phyloP scores from a whole-genome alignment of 306 rosid species.

The Quercus variabilis region DNA sequence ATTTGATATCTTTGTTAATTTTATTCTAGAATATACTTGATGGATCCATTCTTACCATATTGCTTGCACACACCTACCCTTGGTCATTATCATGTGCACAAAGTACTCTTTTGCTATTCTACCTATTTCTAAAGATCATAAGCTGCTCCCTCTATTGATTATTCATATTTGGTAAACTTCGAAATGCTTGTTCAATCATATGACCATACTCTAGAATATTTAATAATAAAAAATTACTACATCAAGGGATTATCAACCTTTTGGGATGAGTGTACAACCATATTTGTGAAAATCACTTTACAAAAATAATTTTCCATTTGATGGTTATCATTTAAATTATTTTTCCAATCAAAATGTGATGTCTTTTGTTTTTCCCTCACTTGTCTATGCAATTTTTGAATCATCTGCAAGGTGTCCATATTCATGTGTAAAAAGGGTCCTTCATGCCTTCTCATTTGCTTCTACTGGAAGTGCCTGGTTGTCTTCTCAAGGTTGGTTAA shows the following conservation, averaged over 20 bases:
- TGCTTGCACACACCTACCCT: neutral
- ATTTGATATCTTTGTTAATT: conserved; percentile 59
- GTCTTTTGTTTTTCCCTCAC: no score
- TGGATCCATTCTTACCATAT: neutral
- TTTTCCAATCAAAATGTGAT: no score
- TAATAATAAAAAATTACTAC: neutral
- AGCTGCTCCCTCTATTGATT: neutral
- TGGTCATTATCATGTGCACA: neutral
- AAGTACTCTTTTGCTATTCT: neutral
- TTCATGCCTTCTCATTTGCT: conserved; percentile 69
- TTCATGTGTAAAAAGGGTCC: conserved; percentile 78
- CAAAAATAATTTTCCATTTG: no score
- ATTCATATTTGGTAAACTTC: neutral
- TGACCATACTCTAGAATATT: neutral
- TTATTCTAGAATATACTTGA: neutral
- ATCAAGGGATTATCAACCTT: neutral
- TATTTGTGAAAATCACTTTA: neutral
- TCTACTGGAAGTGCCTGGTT: conserved; percentile 80
- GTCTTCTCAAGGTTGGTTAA: conserved; percentile 67
- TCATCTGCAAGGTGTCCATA: conserved; percentile 64
- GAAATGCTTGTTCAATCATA: neutral
- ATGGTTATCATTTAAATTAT: no score
- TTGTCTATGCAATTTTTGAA: neutral
- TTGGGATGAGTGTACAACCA: neutral
- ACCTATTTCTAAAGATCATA: neutral